Conservation (phyloP, 257 asterid genomes). For the Gentiana straminea region DNA sequence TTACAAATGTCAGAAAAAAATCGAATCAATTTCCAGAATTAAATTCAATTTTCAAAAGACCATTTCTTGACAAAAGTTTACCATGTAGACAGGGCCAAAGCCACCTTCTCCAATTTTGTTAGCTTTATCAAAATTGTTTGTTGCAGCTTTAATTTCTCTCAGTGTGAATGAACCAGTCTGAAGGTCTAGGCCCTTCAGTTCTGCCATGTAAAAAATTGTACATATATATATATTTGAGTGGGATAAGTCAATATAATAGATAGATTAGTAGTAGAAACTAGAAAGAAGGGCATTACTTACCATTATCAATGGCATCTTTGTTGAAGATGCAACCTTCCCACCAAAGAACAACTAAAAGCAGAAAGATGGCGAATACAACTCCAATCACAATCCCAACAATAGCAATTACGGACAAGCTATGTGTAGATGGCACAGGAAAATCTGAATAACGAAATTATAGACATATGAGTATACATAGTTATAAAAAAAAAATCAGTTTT, state of each 20-base stretch:
- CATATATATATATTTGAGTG: no score
- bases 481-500: background rate
- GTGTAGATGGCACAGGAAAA: slow-evolving; percentile 30
- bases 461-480: background rate
- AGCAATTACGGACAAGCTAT: slow-evolving; percentile 33
- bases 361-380: slow-evolving; percentile 17
- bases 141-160: no score
- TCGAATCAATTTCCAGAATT: no score
- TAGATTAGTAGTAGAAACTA: no score
- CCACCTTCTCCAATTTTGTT: slow-evolving; percentile 7
- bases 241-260: no score
- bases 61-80: background rate
- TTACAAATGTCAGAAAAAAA: background rate
- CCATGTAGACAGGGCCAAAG: slow-evolving; percentile 4
- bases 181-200: no score
- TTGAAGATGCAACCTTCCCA: slow-evolving; percentile 35
- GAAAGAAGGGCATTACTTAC: no score
- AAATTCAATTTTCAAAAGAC: no score
- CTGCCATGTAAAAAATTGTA: no score
- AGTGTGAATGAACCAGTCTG: no score
- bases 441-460: slow-evolving; percentile 21
- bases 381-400: slow-evolving; percentile 45
- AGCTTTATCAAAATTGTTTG: background rate
- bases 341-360: slow-evolving; percentile 43
- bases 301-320: no score